Base-by-base conservation (phyloP, 306 rosid species). In the Sphenostylis stenocarpa region DNA sequence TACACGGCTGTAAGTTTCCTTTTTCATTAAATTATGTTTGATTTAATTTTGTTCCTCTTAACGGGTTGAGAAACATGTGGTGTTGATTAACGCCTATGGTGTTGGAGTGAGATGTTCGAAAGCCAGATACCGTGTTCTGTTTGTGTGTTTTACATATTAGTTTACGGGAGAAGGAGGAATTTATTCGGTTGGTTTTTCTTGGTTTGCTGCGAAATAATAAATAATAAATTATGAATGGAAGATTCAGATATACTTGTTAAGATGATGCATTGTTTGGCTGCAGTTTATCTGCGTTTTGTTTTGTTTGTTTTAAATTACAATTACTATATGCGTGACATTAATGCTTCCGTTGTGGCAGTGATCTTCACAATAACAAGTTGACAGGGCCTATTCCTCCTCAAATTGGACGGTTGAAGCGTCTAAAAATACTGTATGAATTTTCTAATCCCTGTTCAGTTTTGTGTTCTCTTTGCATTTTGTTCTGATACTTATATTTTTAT, bases 371-470 rank as follows among this genome's bases (percentile, higher is more conserved):
- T 81, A 96, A 96, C 91, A 96, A 96, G 90, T 73, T 96, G 86
- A 92, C 99, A 1, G 99, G 99, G 29, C 99, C 99, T 6, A 91
- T 96, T 87, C 99, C 99, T 79, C 90, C 99, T 45, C 99, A 96
- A 81, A 96, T 96, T 64, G 98, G 90, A 60, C 92, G 99, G 58
- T 61, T 96, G 87, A 96, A 82, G 98, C 99, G 97, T 77, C 98
- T 96, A 29, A 87, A 88, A 83, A 89, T 91, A 79, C 88, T 96
- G 99, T 95, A 92, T 6, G 78, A 17, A 58, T 72, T 51, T 63
- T 75, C 45, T 61, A 9, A 29, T 58, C 53, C 75, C 72, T 80
- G 52, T 57, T 63, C 16, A 4, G 36, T 69, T 83, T 7, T 75
- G 24, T 20, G 79, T 76, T 43, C 44, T 24, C 45, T 36, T 20